phyloP scores from a whole-genome alignment of 2,329 filamentous ascomycete genomes.

The Aspergillus proliferans region DNA sequence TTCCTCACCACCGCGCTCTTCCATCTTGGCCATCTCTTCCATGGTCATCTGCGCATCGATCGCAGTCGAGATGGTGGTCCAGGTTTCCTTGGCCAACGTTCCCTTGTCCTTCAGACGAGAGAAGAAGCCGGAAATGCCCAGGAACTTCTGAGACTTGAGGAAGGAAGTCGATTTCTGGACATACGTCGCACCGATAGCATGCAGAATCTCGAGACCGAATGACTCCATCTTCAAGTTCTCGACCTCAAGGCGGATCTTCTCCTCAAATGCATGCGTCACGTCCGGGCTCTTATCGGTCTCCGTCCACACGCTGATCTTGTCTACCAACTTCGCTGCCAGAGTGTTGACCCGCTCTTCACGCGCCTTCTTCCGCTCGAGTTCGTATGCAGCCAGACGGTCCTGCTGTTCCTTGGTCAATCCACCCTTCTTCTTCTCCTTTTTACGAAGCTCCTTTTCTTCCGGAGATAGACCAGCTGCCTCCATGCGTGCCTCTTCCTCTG shows the following conservation, averaged over 20 bases:
- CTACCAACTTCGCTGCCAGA: conserved; percentile 75
- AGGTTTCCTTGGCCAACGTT: conserved; percentile 93
- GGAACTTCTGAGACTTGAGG: conserved; percentile 91
- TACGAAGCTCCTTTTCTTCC: conserved; percentile 68
- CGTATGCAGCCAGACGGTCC: conserved; percentile 82
- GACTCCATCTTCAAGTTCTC: conserved; percentile 99
- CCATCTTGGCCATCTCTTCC: conserved; percentile 96
- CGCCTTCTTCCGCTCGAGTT: conserved; percentile 74
- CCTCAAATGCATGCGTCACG: conserved; percentile 82
- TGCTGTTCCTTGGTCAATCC: conserved; percentile 85
- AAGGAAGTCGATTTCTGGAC: conserved; percentile 78
- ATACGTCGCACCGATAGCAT: conserved; percentile 90
- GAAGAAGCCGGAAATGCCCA: conserved; percentile 94
- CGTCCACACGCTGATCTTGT: conserved; percentile 90
- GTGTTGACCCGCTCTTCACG: conserved; percentile 86
- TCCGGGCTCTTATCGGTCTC: conserved; percentile 87
- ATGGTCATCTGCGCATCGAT: conserved; percentile 98
- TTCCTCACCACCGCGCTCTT: conserved; percentile 89
- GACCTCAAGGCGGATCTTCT: conserved; percentile 89
- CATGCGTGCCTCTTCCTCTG: conserved; percentile 67
- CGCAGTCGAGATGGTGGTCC: conserved; percentile 93
- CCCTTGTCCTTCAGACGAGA: conserved; percentile 93
- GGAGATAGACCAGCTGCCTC: conserved; percentile 59
- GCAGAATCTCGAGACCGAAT: conserved; percentile 91
- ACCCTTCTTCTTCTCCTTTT: conserved; percentile 84